Percentiles rank a stretch among this genome's conserved stretches.
phyloP scores from a whole-genome alignment of 164 flowering plant species.

The Magnolia officinalis region DNA sequence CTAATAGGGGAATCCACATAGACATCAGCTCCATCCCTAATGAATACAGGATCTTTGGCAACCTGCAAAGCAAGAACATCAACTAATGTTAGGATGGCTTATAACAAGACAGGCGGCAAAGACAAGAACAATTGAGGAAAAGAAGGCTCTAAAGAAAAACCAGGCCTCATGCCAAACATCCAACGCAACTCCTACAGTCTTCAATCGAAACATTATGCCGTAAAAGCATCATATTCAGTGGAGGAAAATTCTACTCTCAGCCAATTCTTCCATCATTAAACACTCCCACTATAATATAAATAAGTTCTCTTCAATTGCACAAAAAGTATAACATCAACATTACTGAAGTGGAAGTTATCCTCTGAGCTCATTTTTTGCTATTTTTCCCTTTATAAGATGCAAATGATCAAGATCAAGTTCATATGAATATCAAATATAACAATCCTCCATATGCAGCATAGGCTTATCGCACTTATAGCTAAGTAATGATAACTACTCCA shows the following conservation, averaged over 20 bases:
- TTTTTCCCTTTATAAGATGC: too few species aligned
- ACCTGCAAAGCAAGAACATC: conserved; percentile 37
- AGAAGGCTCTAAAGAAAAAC: not conserved
- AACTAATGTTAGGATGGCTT: not conserved
- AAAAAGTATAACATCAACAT: too few species aligned
- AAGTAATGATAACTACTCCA: too few species aligned
- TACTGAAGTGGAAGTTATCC: too few species aligned
- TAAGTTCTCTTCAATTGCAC: too few species aligned
- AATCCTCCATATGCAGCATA: too few species aligned
- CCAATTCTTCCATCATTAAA: too few species aligned
- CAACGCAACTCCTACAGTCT: not conserved
- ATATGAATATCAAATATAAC: too few species aligned
- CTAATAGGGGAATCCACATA: conserved; percentile 74
- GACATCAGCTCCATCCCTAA: conserved; percentile 77
- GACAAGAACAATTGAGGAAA: not conserved
- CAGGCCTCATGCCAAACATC: not conserved
- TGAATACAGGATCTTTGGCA: conserved; percentile 56
- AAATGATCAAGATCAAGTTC: too few species aligned
- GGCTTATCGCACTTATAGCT: too few species aligned
- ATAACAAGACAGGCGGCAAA: not conserved
- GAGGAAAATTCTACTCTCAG: not conserved
- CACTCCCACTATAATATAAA: too few species aligned
- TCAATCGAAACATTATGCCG: not conserved
- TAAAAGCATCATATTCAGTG: not conserved
- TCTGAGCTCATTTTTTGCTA: too few species aligned